Evolutionary conservation across 116 monocot genomes (phyloP).

Genomic region (Thalassia testudinum): DNA sequence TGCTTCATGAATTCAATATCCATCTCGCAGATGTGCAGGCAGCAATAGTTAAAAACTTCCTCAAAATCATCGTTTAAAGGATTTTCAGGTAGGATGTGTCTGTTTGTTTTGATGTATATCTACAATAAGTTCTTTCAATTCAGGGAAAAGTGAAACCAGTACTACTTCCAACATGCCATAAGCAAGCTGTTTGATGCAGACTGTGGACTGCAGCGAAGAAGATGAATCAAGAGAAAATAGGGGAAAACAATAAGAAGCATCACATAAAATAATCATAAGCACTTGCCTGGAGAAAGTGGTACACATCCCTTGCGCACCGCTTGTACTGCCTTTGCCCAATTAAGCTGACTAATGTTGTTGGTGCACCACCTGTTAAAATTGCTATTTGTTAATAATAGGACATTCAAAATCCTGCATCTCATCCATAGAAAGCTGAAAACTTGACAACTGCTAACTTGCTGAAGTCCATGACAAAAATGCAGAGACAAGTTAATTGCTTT

Average conservation of each 20-base stretch:
- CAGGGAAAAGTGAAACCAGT: constrained; percentile 62
- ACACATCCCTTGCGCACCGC: constrained; percentile 59
- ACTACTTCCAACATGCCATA: constrained; percentile 53
- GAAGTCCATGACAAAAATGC: too few relatives aligned
- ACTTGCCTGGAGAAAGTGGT: constrained; percentile 80
- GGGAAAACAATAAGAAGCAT: neutral
- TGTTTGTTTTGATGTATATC: constrained; percentile 41
- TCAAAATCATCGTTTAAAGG: too few relatives aligned
- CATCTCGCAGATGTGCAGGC: too few relatives aligned
- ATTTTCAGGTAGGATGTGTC: too few relatives aligned
- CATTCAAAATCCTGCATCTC: too few relatives aligned
- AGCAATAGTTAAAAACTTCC: too few relatives aligned
- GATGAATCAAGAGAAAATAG: constrained; percentile 2
- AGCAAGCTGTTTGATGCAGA: constrained; percentile 83
- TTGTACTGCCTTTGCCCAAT: constrained; percentile 67
- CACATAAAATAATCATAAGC: neutral
- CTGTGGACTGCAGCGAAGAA: constrained; percentile 42
- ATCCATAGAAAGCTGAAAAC: too few relatives aligned
- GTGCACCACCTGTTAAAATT: constrained; percentile 58
- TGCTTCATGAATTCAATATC: too few relatives aligned
- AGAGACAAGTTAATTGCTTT: too few relatives aligned
- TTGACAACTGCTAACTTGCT: too few relatives aligned
- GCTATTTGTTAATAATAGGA: neutral
- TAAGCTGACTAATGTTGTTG: constrained; percentile 70
- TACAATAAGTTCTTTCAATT: constrained; percentile 33